Conservation (phyloP, 2,329 filamentous ascomycete genomes). For the Aspergillus flavus region DNA sequence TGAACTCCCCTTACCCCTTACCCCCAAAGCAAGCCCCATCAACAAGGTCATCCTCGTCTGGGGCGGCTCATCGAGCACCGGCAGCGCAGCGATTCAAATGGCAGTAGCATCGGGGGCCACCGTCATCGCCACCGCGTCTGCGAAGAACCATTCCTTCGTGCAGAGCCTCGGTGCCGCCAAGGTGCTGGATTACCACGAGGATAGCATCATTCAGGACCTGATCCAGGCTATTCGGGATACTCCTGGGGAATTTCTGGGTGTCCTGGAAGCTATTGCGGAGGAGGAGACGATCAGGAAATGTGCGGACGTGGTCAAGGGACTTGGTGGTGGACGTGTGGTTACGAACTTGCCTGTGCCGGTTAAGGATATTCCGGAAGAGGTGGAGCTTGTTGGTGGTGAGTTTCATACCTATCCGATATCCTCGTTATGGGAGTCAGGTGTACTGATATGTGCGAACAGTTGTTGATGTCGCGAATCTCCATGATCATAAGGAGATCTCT, state of each 20-base stretch:
- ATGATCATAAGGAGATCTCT: slow-evolving; percentile 21
- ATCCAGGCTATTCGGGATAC: slow-evolving; percentile 18
- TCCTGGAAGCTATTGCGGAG: slow-evolving; percentile 13
- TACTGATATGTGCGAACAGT: background rate
- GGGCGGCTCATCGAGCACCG: slow-evolving; percentile 49
- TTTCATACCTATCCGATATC: background rate
- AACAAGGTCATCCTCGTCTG: slow-evolving; percentile 43
- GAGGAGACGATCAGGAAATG: background rate
- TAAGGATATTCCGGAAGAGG: background rate
- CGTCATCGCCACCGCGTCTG: slow-evolving; percentile 43
- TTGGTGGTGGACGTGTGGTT: slow-evolving; percentile 17
- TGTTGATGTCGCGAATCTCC: slow-evolving; percentile 1
- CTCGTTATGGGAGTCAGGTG: background rate
- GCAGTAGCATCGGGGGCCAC: slow-evolving; percentile 42
- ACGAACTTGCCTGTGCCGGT: background rate
- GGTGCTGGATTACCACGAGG: slow-evolving; percentile 42
- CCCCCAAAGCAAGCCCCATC: slow-evolving; percentile 16
- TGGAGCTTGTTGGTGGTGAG: slow-evolving; percentile 2
- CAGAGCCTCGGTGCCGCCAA: slow-evolving; percentile 38
- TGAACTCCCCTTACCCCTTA: slow-evolving; percentile 25
- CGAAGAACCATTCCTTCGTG: slow-evolving; percentile 40
- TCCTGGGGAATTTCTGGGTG: slow-evolving; percentile 16
- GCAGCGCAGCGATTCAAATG: slow-evolving; percentile 47
- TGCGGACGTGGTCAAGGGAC: slow-evolving; percentile 9
- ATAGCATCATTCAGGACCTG: slow-evolving; percentile 31